A percentile compares a stretch with the other conserved stretches of the same genome.
Conservation (phyloP, 768 basidiomycete genomes). For the Hericium coralloides region DNA sequence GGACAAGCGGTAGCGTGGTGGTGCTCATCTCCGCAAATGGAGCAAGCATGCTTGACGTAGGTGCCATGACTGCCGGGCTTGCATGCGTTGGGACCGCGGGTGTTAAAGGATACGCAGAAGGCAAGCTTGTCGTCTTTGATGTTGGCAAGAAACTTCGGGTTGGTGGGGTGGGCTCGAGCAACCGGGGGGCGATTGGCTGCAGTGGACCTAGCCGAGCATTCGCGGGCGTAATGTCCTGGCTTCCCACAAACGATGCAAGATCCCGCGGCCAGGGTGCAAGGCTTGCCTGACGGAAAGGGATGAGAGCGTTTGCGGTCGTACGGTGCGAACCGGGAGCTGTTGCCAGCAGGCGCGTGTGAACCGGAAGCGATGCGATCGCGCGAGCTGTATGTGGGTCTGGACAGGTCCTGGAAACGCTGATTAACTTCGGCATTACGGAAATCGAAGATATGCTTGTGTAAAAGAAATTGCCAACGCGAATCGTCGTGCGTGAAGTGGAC, state of each 20-base stretch:
- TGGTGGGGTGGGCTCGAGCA: background rate
- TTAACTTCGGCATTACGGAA: background rate
- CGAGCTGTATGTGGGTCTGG: background rate
- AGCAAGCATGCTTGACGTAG: background rate
- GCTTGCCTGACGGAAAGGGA: background rate
- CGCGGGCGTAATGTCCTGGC: background rate
- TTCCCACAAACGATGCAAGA: background rate
- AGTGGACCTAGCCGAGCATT: background rate
- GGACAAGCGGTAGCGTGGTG: background rate
- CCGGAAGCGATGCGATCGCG: background rate
- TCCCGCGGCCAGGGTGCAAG: background rate
- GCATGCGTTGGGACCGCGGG: background rate
- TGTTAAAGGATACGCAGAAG: background rate
- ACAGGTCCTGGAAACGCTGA: background rate
- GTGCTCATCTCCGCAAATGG: background rate
- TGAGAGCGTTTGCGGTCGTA: background rate
- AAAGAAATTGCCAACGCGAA: background rate
- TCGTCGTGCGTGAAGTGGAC: background rate
- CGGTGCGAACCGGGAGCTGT: background rate
- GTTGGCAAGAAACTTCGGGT: background rate
- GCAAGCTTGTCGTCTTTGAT: background rate
- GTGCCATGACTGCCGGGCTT: background rate
- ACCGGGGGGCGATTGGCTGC: background rate
- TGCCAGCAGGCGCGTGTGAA: background rate
- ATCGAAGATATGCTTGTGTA: background rate